These are phyloP conservation scores for Blastomyces gilchristii DNA, from an alignment of 2,329 filamentous ascomycete species.

Conservation along the genomic window DNA sequence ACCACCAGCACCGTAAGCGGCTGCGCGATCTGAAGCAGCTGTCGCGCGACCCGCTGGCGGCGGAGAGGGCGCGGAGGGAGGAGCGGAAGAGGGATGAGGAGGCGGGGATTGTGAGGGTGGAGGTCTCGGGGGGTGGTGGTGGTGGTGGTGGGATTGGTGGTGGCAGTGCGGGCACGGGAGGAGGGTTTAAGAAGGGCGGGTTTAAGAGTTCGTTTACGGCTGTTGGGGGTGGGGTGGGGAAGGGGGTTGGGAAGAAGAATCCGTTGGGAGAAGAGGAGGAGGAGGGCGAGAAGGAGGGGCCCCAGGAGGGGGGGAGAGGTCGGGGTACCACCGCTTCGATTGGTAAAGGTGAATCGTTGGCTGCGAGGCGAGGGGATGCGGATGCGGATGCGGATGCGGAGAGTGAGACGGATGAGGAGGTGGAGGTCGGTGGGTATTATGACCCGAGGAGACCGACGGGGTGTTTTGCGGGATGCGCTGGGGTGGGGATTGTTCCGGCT, in stretches of 20 bases:
- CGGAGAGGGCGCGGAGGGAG: slow-evolving; percentile 34
- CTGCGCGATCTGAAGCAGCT: slow-evolving; percentile 39
- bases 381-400: slow-evolving; percentile 46
- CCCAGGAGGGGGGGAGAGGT: slow-evolving; percentile 20
- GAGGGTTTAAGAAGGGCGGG: slow-evolving; percentile 65
- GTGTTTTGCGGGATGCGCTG: slow-evolving; percentile 34
- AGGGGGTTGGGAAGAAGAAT: slow-evolving; percentile 29
- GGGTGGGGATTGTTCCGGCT: slow-evolving; percentile 9
- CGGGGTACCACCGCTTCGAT: slow-evolving; percentile 12
- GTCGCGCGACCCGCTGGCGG: slow-evolving; percentile 34
- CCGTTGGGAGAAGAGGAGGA: slow-evolving; percentile 36
- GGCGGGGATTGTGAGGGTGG: slow-evolving; percentile 31
- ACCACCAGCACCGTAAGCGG: slow-evolving; percentile 83
- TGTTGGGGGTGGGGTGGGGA: slow-evolving; percentile 29
- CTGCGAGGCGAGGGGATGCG: slow-evolving; percentile 16
- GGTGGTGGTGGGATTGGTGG: slow-evolving; percentile 17
- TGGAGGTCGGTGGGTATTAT: slow-evolving; percentile 38
- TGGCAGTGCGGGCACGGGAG: slow-evolving; percentile 34
- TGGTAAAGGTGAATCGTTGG: neutral
- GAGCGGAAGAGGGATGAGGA: slow-evolving; percentile 36
- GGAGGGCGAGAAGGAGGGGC: slow-evolving; percentile 27
- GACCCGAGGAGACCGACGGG: slow-evolving; percentile 44
- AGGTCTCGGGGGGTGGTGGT: slow-evolving; percentile 22
- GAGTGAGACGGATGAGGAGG: slow-evolving; percentile 60
- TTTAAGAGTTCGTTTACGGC: slow-evolving; percentile 67